Evolutionary conservation across 2,329 filamentous ascomycete genomes (phyloP), one percentile per base, ranked within the genome.

Genomic region (Gyromitra esculenta): DNA sequence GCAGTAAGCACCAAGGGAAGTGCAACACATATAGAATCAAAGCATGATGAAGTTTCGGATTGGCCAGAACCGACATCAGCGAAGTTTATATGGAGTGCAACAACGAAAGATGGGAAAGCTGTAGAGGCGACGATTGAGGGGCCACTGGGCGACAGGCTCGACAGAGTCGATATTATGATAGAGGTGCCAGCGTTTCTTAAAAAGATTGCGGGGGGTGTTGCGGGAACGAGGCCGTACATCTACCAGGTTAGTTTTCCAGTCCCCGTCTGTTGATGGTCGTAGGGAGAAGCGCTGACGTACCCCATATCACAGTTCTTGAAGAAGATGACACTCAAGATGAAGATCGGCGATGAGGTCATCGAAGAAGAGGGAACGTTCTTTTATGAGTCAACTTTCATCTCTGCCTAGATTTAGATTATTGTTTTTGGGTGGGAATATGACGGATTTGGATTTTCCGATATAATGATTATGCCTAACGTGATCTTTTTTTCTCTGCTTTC

Each of bases 111-210:
- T 79, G 92, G 91, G 68, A 91, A 94, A 83, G 83, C 87, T 0
- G 87, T 94, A 59, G 87, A 89, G 73, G 95, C 91, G 6, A 85
- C 88, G 35, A 83, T 97, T 6, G 90, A 92, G 80, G 91, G 91
- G 3, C 82, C 86, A 45, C 86, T 97, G 11, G 92, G 90, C 35
- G 85, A 89, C 66, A 89, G 90, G 64, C 85, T 91, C 41, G 96
- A 99, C 84, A 89, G 91, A 79, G 90, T 99, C 79, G 96, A 99
- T 84, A 91, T 99, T 81, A 96, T 99, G 93, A 93, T 92, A 31
- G 94, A 99, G 84, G 92, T 99, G 45, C 96, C 96, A 1, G 93
- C 91, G 39, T 97, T 99, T 81, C 91, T 99, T 84, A 99, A 99
- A 89, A 90, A 90, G 81, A 93, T 99, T 82, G 94, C 97, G 35